These are phyloP conservation scores for Neurospora intermedia DNA, from an alignment of 495 filamentous ascomycete species.

Conservation along the genomic window DNA sequence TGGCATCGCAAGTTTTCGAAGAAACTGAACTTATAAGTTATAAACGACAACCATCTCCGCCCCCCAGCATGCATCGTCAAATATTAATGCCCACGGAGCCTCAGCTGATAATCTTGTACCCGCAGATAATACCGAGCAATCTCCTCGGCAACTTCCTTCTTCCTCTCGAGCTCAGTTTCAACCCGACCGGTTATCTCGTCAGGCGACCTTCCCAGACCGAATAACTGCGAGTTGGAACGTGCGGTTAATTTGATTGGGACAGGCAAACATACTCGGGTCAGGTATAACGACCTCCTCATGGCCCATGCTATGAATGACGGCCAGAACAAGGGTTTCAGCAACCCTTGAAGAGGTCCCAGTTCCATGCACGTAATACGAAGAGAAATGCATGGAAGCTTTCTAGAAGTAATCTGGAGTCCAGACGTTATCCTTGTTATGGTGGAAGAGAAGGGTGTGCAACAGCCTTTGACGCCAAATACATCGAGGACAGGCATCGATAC, in stretches of 20 bases:
- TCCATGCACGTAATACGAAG: constrained; percentile 2
- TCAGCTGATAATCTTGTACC: not conserved
- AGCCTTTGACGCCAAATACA: not conserved
- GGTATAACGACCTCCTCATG: not conserved
- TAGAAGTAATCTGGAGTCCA: constrained; percentile 3
- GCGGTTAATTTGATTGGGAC: not conserved
- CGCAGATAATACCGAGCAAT: not conserved
- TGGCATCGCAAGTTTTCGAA: not conserved
- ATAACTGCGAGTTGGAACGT: not conserved
- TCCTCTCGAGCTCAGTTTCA: not conserved
- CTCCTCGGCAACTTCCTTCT: not conserved
- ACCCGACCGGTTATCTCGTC: not conserved
- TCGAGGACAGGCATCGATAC: not conserved
- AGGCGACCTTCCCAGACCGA: not conserved
- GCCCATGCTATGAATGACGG: not conserved
- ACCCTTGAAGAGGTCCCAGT: not conserved
- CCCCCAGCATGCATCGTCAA: not conserved
- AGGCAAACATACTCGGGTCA: not conserved
- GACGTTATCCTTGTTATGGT: not conserved
- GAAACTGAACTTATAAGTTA: not conserved
- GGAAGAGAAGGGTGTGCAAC: no score
- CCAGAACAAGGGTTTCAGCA: not conserved
- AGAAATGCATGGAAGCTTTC: constrained; percentile 12
- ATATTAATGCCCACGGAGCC: not conserved
- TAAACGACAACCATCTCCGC: not conserved